Base-by-base conservation (phyloP, 176 grass and related monocot species). In the Areca catechu region DNA sequence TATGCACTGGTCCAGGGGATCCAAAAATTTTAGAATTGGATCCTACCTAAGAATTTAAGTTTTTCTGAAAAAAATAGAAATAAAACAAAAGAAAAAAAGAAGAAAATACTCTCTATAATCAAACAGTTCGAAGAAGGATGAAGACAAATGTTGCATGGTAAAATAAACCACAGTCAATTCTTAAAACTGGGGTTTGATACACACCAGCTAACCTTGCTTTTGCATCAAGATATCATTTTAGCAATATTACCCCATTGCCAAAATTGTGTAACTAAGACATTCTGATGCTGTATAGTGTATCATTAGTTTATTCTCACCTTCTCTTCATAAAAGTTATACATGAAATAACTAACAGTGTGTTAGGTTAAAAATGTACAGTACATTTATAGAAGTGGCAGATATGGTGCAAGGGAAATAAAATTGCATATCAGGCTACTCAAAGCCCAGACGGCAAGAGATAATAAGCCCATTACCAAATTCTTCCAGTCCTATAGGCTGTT, bases 101-200 rank as follows among this genome's bases (percentile, higher is more conserved):
- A 62, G 6, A 80, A 34, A 79, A 49, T 43, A 43, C 2, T 9
- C 10, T 43, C 7, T 43, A 43, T 12, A 43, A 43, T 10, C 34
- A 43, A 43, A 43, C 34, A 43, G 34, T 43, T 43, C 10, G 7
- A 43, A 43, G 34, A 43, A 43, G 34, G 34, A 43, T 2, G 10
- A 43, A 43, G 34, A 14, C 34, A 51, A 65, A 65, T 65, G 16
- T 19, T 51, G 62, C 49, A 65, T 65, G 22, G n/a, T 51, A 20
- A 54, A 28, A 65, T 27, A 51, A 58, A 25, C 24, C 24, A 29
- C 23, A 58, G 56, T n/a, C 12, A 24, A 70, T 63, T 72, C 89
- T 88, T 77, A 66, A 74, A 84, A 61, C 77, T 77, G 80, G 60
- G 77, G 28, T 81, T 67, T 88, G 80, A 94, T 88, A 94, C 76